phyloP scores from a whole-genome alignment of 2,329 filamentous ascomycete genomes.

The Talaromyces pinophilus region DNA sequence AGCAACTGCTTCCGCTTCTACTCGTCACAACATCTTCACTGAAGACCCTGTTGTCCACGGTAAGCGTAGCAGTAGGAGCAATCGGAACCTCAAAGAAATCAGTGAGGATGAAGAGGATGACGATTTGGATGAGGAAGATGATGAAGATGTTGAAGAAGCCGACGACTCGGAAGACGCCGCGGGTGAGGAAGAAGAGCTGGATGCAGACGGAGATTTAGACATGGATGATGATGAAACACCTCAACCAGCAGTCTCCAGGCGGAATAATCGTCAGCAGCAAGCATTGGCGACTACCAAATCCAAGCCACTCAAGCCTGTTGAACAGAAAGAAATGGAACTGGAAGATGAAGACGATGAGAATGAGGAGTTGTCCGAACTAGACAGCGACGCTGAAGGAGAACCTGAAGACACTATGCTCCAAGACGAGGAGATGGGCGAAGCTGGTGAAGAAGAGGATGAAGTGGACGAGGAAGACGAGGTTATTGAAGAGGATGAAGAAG shows the following conservation, averaged over 20 bases:
- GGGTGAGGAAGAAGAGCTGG: slow-evolving; percentile 38
- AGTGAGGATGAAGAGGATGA: slow-evolving; percentile 52
- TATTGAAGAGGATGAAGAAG: slow-evolving; percentile 43
- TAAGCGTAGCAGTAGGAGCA: slow-evolving; percentile 48
- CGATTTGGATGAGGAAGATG: slow-evolving; percentile 41
- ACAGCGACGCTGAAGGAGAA: slow-evolving; percentile 50
- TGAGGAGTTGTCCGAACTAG: slow-evolving; percentile 48
- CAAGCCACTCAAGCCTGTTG: slow-evolving; percentile 46
- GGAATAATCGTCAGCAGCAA: slow-evolving; percentile 41
- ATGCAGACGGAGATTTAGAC: slow-evolving; percentile 41
- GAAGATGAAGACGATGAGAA: slow-evolving; percentile 55
- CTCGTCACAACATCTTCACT: slow-evolving; percentile 45
- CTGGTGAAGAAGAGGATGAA: slow-evolving; percentile 35
- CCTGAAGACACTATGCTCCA: slow-evolving; percentile 50
- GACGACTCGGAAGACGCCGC: slow-evolving; percentile 36
- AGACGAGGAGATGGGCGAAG: slow-evolving; percentile 39
- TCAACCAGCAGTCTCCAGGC: slow-evolving; percentile 38
- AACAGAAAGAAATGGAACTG: slow-evolving; percentile 43
- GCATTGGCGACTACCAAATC: slow-evolving; percentile 38
- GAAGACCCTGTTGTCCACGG: slow-evolving; percentile 50
- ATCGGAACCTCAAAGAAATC: slow-evolving; percentile 48
- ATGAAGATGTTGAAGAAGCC: slow-evolving; percentile 45
- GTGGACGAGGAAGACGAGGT: slow-evolving; percentile 42
- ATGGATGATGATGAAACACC: slow-evolving; percentile 52
- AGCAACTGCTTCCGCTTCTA: slow-evolving; percentile 17